phyloP scores from a whole-genome alignment of 352 stramenopile genomes.

The Elongisporangium undulatum region DNA sequence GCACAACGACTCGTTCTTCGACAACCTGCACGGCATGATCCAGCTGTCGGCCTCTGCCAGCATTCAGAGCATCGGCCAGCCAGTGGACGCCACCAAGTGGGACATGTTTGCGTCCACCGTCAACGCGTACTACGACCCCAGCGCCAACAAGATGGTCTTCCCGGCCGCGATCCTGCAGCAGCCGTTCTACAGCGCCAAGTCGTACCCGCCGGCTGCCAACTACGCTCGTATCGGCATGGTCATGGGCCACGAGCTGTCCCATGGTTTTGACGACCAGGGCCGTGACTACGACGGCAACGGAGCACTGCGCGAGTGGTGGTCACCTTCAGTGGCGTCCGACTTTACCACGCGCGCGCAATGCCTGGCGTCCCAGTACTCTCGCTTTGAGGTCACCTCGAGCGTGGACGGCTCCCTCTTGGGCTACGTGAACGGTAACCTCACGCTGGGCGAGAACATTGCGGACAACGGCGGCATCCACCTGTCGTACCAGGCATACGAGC shows the following conservation, averaged over 20 bases:
- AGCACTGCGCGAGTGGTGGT: slow-evolving; percentile 92
- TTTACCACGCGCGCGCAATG: slow-evolving; percentile 55
- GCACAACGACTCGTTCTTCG: slow-evolving; percentile 40
- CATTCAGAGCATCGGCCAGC: slow-evolving; percentile 31
- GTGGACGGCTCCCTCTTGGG: slow-evolving; percentile 36
- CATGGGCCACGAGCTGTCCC: slow-evolving; percentile 93
- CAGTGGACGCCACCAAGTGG: slow-evolving; percentile 57
- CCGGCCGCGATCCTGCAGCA: slow-evolving; percentile 91
- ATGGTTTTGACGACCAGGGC: slow-evolving; percentile 93
- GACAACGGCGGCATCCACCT: slow-evolving; percentile 87
- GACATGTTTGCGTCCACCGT: slow-evolving; percentile 92
- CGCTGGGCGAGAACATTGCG: slow-evolving; percentile 91
- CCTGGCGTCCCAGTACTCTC: slow-evolving; percentile 55
- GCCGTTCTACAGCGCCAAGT: slow-evolving; percentile 64
- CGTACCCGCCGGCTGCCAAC: slow-evolving; percentile 85
- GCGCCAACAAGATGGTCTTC: slow-evolving; percentile 91
- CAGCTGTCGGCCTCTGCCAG: slow-evolving; percentile 20
- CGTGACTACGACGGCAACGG: slow-evolving; percentile 82
- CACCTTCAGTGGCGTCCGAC: slow-evolving; percentile 33
- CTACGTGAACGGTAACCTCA: slow-evolving; percentile 87
- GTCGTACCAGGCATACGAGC: slow-evolving; percentile 77
- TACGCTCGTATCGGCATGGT: slow-evolving; percentile 91
- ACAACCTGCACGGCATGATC: slow-evolving; percentile 45
- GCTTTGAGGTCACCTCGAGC: slow-evolving; percentile 34
- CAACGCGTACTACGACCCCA: slow-evolving; percentile 82